phyloP scores from a whole-genome alignment of 176 grass and related monocot species.

The barley (Hordeum vulgare) region DNA sequence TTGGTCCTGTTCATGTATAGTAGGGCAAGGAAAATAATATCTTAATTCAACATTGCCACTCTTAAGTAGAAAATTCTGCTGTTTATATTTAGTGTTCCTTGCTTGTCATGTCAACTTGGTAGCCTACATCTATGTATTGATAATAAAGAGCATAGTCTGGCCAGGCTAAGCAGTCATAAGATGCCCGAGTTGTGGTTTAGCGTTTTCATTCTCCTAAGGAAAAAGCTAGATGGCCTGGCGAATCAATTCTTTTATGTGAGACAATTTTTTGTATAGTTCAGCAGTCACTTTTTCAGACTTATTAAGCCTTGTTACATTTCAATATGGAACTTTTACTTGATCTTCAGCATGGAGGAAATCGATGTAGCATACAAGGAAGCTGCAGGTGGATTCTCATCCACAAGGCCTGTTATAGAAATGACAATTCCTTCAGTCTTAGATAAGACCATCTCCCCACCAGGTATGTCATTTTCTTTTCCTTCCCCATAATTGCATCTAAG shows the following conservation, averaged over 20 bases:
- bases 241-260: background rate
- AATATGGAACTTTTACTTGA: slow-evolving; percentile 12
- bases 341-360: slow-evolving; percentile 86
- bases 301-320: background rate
- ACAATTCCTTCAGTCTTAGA: slow-evolving; percentile 96
- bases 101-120: background rate
- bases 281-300: background rate
- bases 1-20: slow-evolving; percentile 6
- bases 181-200: background rate
- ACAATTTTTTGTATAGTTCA: background rate
- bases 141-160: background rate
- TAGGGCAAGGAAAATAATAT: background rate
- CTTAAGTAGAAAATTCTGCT: background rate
- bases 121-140: background rate
- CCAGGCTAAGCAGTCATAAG: background rate
- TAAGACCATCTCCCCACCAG: slow-evolving; percentile 89
- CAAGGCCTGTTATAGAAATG: slow-evolving; percentile 97
- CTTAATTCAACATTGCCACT: background rate
- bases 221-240: background rate
- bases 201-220: slow-evolving; percentile 1
- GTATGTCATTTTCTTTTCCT: slow-evolving; percentile 31
- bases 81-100: background rate
- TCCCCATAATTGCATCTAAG: background rate
- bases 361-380: slow-evolving; percentile 82
- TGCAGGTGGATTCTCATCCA: slow-evolving; percentile 61